Evolutionary conservation across 2,329 filamentous ascomycete species (phyloP), one percentile per base, ranked within the genome.

Genomic region (Periglandula ipomoeae): DNA sequence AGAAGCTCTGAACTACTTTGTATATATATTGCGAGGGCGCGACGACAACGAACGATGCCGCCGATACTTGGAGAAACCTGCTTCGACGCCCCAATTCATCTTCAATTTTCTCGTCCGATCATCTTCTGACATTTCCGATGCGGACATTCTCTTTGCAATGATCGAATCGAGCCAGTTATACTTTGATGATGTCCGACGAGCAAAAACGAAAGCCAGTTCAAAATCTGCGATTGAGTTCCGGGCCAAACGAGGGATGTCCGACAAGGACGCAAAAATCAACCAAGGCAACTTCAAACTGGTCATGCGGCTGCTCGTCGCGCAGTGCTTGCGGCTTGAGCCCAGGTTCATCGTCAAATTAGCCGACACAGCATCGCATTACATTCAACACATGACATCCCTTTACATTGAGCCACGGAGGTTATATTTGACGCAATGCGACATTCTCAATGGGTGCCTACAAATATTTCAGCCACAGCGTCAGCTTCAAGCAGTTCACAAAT

Each of bases 321-420:
- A 67, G 44, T 64, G 63, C 39, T 54, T 59, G 17, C 58, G 63
- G 8, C 47, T 65, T 30, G 65, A 68, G 46, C 61, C 65, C 6
- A 59, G 65, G 35, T 53, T 65, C 10, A 49, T 66, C 11, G 50
- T 62, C n/a, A 56, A 57, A 19, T 49, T 68, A 42, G 63, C 63
- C 2, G 55, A 59, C 1, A 44, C 57, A 8, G 58, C 60, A 6
- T 56, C 58, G 5, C 51, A 52, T 24, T 61, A 61, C n/a, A 59
- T 68, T 9, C 50, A 52, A 46, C 47, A 50, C 6, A 52, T 59
- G 17, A 40, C 56, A 27, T 42, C 52, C 5, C 46, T 45, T n/a
- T 37, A 48, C 4, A 42, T 50, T 5, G 44, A 48, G 6, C 27
- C 53, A 1, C 47, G 53, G 38, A 56, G 60, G 44, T 43, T 55